Evolutionary conservation across 1,284 basidiomycete species (phyloP).

Genomic region (Tilletiaria anomala): DNA sequence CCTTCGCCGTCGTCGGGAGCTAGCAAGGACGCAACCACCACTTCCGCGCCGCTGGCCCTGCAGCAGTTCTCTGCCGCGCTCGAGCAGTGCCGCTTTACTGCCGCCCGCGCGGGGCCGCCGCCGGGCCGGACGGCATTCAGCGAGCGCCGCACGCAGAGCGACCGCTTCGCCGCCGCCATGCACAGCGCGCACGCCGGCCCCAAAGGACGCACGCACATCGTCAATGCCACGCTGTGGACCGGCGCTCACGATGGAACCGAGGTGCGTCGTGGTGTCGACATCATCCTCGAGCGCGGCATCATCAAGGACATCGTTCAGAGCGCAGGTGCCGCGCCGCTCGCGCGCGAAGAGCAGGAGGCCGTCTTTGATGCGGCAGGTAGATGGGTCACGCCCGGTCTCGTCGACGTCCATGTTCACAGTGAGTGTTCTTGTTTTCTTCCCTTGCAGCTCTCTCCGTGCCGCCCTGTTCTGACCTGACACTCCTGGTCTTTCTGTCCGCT

Average conservation of each 20-base stretch:
- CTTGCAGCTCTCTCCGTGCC: too few species aligned
- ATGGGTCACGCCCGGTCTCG: slow-evolving; percentile 44
- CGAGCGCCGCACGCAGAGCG: slow-evolving; percentile 48
- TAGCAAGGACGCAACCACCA: too few species aligned
- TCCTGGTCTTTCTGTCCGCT: slow-evolving; percentile 49
- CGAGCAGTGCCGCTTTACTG: slow-evolving; percentile 11
- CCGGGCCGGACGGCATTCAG: slow-evolving; percentile 47
- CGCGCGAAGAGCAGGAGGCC: slow-evolving; percentile 2
- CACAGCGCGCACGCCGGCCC: too few species aligned
- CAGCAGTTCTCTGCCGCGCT: background rate
- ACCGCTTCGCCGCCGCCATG: slow-evolving; percentile 54
- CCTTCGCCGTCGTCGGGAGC: too few species aligned
- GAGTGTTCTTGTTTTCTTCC: too few species aligned
- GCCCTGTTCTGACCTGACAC: too few species aligned
- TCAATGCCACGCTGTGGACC: slow-evolving; percentile 67
- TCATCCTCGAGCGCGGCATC: slow-evolving; percentile 44
- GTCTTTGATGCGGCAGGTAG: slow-evolving; percentile 16
- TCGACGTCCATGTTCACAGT: slow-evolving; percentile 67
- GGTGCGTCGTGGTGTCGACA: slow-evolving; percentile 45
- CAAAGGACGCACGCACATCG: slow-evolving; percentile 45
- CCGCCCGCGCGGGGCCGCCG: slow-evolving; percentile 42
- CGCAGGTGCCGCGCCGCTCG: background rate
- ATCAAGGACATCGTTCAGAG: slow-evolving; percentile 40
- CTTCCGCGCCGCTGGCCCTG: background rate
- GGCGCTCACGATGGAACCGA: slow-evolving; percentile 55